Base-by-base conservation (phyloP, 495 filamentous ascomycete species). In the Letharia columbiana region DNA sequence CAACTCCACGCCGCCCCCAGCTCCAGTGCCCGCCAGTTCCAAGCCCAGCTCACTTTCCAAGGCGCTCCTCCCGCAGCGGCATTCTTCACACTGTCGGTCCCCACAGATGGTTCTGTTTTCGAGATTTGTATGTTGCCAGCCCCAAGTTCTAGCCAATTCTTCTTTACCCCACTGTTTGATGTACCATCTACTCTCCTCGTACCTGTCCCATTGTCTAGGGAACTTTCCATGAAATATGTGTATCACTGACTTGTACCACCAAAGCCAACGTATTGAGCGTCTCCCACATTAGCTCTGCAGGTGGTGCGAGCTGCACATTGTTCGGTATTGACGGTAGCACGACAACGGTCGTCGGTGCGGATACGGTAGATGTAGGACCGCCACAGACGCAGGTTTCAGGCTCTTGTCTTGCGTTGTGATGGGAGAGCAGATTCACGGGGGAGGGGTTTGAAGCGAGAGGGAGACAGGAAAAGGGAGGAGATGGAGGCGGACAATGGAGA, bases 361-460 rank as follows among this genome's bases (percentile, higher is more conserved):
- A 66, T 7, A 68, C 45, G 33, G 69, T 72, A 1, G 70, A 73
- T 67, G 75, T 77, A 59, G 73, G 72, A 15, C 73, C 75, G 45
- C 77, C 77, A 7, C 76, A 79, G 74, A 73, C 75, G 9, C 77
- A 78, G 61, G 45, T 72, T n/a, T 72, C 64, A n/a, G 77, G 74
- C n/a, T 69, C 71, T 61, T 79, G 77, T 20, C 18, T 20, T 47
- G 44, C 44, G 20, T 47, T 47, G 44, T 47, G 10, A 47, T 42
- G 40, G 9, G 40, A 42, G 40, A 10, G 40, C 40, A 13, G 6
- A 11, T 10, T 42, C 6, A 42, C 40, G 12, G 12, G 40, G 40
- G 40, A 9, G 40, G 40, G 40, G 40, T 4, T 4, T 39, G 37
- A 39, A 39, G 8, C 8, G 4, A 2, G 40, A 42, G 9, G 40